These are phyloP conservation scores for Yamadazyma triangularis DNA, from an alignment of 1,139 yeast species.

Conservation along the genomic window DNA sequence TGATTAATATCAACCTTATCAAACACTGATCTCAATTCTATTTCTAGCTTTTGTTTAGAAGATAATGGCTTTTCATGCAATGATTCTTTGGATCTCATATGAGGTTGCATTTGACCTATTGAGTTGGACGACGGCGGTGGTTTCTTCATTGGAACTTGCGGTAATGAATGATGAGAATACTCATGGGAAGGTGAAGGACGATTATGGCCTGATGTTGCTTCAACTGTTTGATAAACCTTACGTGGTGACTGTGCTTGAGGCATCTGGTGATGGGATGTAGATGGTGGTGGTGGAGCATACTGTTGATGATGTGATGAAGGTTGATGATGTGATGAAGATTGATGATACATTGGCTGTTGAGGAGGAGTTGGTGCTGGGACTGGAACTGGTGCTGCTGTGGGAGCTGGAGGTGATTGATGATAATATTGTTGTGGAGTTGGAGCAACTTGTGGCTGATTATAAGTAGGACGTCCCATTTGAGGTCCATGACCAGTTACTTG, in stretches of 20 bases:
- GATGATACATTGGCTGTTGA: constrained; percentile 6
- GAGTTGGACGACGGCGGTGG: constrained; percentile 14
- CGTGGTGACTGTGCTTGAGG: constrained; percentile 11
- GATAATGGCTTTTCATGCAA: constrained; percentile 12
- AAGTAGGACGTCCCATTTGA: too few relatives aligned
- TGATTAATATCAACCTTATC: constrained; percentile 51
- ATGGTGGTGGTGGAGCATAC: constrained; percentile 10
- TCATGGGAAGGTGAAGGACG: constrained; percentile 7
- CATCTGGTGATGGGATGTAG: constrained; percentile 7
- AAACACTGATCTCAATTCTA: constrained; percentile 50
- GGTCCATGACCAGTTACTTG: too few relatives aligned
- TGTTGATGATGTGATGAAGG: constrained; percentile 7
- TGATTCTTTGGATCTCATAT: constrained; percentile 13
- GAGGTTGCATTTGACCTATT: constrained; percentile 3
- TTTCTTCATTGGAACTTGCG: constrained; percentile 10
- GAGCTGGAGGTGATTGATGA: constrained; percentile 10
- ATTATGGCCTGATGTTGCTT: constrained; percentile 2
- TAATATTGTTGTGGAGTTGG: constrained; percentile 4
- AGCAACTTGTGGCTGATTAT: constrained; percentile 5
- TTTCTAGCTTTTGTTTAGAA: constrained; percentile 39
- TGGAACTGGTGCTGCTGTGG: constrained; percentile 3
- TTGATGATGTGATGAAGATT: constrained; percentile 7
- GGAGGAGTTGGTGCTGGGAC: constrained; percentile 4
- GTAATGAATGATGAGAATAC: constrained; percentile 5
- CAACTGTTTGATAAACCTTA: constrained; percentile 9